These are phyloP conservation scores for Prunus mume DNA, from an alignment of 306 rosid species.

Conservation along the genomic window DNA sequence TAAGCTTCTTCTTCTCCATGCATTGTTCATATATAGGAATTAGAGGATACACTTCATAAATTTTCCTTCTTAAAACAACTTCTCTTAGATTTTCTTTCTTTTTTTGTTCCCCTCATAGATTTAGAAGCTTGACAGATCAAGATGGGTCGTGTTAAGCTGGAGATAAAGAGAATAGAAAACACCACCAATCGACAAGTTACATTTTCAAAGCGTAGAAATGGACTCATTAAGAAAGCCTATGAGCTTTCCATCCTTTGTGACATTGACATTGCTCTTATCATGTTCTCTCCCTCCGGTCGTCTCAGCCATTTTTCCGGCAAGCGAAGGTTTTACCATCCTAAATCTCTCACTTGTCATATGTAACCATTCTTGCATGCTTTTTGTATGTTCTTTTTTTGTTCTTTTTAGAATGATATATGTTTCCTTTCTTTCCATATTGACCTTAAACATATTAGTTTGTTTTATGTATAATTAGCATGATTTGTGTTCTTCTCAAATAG, in stretches of 20 bases:
- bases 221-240: conserved; percentile 82
- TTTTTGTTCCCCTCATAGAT: background rate
- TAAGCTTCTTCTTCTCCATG: conserved; percentile 44
- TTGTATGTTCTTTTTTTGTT: background rate
- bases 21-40: conserved; percentile 20
- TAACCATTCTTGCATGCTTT: background rate
- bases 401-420: background rate
- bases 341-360: background rate
- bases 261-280: conserved; percentile 79
- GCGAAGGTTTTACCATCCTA: conserved; percentile 40
- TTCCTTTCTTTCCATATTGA: background rate
- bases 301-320: conserved; percentile 69
- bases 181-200: conserved; percentile 75
- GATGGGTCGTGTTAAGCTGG: conserved; percentile 87
- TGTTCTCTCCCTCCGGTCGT: conserved; percentile 72
- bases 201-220: conserved; percentile 81
- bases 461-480: background rate
- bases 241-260: conserved; percentile 77
- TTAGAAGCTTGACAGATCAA: conserved; percentile 6
- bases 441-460: background rate
- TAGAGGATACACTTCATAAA: background rate
- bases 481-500: background rate
- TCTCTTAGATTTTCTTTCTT: background rate
- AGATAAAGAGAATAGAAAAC: conserved; percentile 84
- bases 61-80: conserved; percentile 8